Conservation (phyloP, 2,329 filamentous ascomycete species). For the Lachnellula cervina region DNA sequence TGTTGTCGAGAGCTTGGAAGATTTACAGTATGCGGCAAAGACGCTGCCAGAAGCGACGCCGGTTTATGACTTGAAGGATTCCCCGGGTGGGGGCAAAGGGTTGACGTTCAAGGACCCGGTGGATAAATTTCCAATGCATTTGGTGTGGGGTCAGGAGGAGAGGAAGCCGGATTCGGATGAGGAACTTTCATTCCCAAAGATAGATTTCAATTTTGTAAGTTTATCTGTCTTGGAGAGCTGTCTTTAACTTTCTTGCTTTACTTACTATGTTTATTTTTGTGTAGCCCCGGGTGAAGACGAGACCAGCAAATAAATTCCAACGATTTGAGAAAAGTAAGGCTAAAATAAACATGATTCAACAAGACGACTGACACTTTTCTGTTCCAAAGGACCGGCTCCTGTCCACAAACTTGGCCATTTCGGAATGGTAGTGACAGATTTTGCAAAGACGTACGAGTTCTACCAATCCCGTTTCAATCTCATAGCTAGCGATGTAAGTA, state of each 20-base stretch:
- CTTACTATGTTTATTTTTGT: too few species aligned
- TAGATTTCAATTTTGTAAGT: too few species aligned
- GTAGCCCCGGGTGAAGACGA: conserved; percentile 38
- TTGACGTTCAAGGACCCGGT: conserved; percentile 48
- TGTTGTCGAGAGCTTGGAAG: conserved; percentile 50
- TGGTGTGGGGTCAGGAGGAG: conserved; percentile 48
- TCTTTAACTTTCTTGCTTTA: conserved; percentile 43
- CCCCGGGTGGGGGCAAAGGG: conserved; percentile 48
- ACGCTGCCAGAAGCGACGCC: conserved; percentile 42
- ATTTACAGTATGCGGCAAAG: conserved; percentile 45
- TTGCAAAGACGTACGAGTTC: conserved; percentile 45
- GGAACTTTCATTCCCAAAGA: too few species aligned
- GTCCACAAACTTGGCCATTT: conserved; percentile 53
- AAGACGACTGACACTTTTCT: too few species aligned
- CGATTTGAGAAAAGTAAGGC: conserved; percentile 39
- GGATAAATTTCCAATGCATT: conserved; percentile 53
- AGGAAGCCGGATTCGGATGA: too few species aligned
- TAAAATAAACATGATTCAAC: too few species aligned
- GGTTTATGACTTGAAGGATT: conserved; percentile 44
- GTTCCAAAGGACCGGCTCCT: conserved; percentile 37
- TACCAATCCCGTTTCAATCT: conserved; percentile 48
- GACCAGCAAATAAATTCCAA: conserved; percentile 44
- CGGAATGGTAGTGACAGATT: conserved; percentile 49
- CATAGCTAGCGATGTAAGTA: conserved; percentile 39
- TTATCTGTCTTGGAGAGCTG: conserved; percentile 23